phyloP scores from a whole-genome alignment of 164 flowering plant genomes.

The Chimonanthus praecox region DNA sequence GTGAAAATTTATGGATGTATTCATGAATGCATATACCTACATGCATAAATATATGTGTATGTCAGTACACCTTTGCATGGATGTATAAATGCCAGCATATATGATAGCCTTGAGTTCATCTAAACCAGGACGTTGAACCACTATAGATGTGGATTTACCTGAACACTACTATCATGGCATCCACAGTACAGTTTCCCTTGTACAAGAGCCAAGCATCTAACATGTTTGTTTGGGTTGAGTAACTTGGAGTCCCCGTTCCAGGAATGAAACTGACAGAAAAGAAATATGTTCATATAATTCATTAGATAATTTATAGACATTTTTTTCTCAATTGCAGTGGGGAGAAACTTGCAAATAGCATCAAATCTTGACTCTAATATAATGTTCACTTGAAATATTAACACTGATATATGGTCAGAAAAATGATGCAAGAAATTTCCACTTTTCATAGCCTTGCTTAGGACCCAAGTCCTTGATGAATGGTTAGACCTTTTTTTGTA shows the following conservation, averaged over 20 bases:
- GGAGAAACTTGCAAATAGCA: background rate
- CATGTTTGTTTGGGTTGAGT: constrained; percentile 46
- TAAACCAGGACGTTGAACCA: no score
- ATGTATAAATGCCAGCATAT: no score
- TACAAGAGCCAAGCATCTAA: constrained; percentile 55
- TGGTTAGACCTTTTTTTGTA: no score
- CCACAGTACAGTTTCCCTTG: constrained; percentile 74
- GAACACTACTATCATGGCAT: constrained; percentile 66
- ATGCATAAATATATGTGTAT: background rate
- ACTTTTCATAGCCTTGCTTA: no score
- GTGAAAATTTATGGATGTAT: background rate
- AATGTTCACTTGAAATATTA: background rate
- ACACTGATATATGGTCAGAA: background rate
- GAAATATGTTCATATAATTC: background rate
- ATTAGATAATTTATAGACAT: background rate
- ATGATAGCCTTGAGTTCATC: no score
- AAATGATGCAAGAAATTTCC: background rate
- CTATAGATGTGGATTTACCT: constrained; percentile 32
- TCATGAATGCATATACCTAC: background rate
- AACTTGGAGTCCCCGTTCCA: constrained; percentile 64
- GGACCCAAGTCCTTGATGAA: no score
- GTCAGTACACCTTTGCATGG: no score
- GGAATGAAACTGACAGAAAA: constrained; percentile 50
- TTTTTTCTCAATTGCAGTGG: background rate
- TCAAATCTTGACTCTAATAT: background rate